Evolutionary conservation across 768 basidiomycete genomes (phyloP), one percentile per base, ranked within the genome.

Genomic region (Tylopilus felleus): DNA sequence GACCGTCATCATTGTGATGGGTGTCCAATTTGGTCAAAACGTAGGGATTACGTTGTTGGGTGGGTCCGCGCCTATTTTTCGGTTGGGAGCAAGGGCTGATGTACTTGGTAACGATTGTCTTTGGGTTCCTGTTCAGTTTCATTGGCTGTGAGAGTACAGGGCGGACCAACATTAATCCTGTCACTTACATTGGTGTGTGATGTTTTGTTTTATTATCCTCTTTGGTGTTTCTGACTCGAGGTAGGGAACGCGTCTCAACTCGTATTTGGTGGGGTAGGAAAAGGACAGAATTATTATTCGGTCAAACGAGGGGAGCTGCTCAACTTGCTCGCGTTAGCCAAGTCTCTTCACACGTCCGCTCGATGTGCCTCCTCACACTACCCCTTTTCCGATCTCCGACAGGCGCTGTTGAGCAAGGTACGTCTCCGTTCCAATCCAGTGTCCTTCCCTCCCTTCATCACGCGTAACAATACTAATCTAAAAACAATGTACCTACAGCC

Each of bases 121-220:
- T 84, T 39, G 80, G 80, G 29, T 85, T 84, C 73, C 42, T 84
- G 39, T 86, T 86, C 71, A 82, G 83, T 28, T 85, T 86, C 71
- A 80, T 86, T 58, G 84, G 80, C 39, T 82, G 83, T 9, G 83
- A 85, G 64, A 81, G 78, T 46, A 61, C 78, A 29, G 82, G 84
- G 22, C 70, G 76, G 54, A 86, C 82, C 6, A 82, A 84, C 55
- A 75, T 86, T 63, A 84, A 84, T 63, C 83, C 83, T 10, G 76
- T 85, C 44, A 77, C 79, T 8, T 79, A 81, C 31, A 80, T 84
- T 45, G 70, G 73, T 74, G n/a, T 33, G 59, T 53, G 5, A 2
- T 29, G 1, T 8, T 36, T 25, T 25, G n/a, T n/a, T 23, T 16
- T 29, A 2, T 14, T 14, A 8, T 8, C 14, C 7, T 13, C 6